These are phyloP conservation scores for Lipomyces starkeyi DNA, from an alignment of 805 yeast species.

Conservation along the genomic window DNA sequence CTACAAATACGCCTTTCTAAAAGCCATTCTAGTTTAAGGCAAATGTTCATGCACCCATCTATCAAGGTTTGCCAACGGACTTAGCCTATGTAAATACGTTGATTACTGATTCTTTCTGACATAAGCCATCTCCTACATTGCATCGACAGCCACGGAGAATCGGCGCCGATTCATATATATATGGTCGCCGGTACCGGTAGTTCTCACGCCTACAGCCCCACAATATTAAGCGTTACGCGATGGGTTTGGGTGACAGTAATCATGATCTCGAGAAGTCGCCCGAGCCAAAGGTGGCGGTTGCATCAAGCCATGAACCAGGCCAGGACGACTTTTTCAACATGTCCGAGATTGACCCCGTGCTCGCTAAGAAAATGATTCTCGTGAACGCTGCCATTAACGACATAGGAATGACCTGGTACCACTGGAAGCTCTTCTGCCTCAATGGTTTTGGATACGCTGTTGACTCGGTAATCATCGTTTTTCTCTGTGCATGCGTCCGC, in stretches of 20 bases:
- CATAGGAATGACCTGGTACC: constrained; percentile 65
- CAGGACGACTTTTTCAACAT: not conserved
- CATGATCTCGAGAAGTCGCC: constrained; percentile 6
- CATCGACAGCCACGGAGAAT: no score
- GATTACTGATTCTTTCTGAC: no score
- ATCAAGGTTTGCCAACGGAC: no score
- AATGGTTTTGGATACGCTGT: constrained; percentile 65
- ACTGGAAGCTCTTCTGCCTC: constrained; percentile 55
- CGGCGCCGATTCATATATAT: no score
- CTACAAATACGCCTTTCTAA: no score
- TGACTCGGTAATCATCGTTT: constrained; percentile 49
- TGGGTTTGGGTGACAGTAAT: not conserved
- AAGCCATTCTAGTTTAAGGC: no score
- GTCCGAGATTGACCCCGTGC: constrained; percentile 7
- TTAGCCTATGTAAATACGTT: no score
- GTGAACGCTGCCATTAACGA: constrained; percentile 56
- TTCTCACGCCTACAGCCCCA: no score
- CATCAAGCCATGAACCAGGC: not conserved
- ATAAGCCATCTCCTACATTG: no score
- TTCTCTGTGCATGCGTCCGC: not conserved
- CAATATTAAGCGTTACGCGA: not conserved
- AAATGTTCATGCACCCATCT: no score
- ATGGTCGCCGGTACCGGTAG: no score
- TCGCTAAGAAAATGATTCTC: constrained; percentile 24
- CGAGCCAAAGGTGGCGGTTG: not conserved